phyloP scores from a whole-genome alignment of 306 rosid genomes.

The Parietaria judaica region DNA sequence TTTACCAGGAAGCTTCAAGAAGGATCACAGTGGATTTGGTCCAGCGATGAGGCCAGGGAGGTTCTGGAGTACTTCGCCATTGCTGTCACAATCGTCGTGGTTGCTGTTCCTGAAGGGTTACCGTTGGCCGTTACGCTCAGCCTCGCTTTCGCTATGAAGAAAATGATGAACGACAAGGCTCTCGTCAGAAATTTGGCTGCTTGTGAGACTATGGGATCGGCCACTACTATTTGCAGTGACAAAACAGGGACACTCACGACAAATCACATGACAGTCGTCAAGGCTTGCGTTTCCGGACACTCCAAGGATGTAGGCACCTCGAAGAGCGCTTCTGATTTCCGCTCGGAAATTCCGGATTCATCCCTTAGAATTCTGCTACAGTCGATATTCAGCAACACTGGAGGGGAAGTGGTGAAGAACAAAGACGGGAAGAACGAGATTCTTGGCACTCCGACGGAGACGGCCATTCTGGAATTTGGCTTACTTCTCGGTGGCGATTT shows the following conservation, averaged over 20 bases:
- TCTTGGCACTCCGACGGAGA: constrained; percentile 90
- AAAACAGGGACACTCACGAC: constrained; percentile 96
- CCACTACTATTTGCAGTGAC: constrained; percentile 93
- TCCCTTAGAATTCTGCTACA: constrained; percentile 58
- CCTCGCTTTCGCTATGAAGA: constrained; percentile 98
- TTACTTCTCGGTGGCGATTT: constrained; percentile 72
- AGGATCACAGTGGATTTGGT: constrained; percentile 78
- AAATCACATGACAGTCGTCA: constrained; percentile 92
- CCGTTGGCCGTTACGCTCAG: constrained; percentile 97
- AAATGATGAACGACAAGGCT: constrained; percentile 99
- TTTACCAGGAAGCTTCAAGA: constrained; percentile 68
- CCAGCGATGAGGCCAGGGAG: constrained; percentile 75
- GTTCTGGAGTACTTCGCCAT: constrained; percentile 85
- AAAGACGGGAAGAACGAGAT: constrained; percentile 57
- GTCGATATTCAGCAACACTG: constrained; percentile 87
- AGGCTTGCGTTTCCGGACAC: constrained; percentile 71
- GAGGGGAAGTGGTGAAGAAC: constrained; percentile 84
- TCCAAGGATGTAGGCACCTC: constrained; percentile 51
- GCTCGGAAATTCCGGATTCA: constrained; percentile 56
- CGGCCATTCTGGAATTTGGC: constrained; percentile 83
- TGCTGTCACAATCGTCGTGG: constrained; percentile 94
- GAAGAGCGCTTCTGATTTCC: constrained; percentile 33
- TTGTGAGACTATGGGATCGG: constrained; percentile 99
- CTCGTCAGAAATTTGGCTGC: constrained; percentile 96
- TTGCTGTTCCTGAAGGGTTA: constrained; percentile 98